These are phyloP conservation scores for Rhodamnia argentea DNA, from an alignment of 345 rosid species.

Conservation along the genomic window DNA sequence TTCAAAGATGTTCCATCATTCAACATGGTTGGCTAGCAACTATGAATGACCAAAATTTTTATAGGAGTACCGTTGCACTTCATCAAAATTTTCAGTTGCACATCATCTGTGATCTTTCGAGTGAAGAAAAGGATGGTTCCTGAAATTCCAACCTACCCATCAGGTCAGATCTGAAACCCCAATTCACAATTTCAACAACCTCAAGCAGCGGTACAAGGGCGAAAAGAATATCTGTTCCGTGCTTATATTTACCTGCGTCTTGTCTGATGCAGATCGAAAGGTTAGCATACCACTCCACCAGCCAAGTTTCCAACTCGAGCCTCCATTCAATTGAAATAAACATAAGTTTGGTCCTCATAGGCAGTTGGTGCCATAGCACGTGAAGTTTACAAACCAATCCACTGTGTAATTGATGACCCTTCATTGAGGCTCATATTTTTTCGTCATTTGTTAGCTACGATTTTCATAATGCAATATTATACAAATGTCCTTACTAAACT, in stretches of 20 bases:
- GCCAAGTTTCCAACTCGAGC: not conserved
- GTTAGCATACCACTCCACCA: not conserved
- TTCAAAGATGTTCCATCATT: not conserved
- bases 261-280: not conserved
- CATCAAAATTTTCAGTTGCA: not conserved
- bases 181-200: not conserved
- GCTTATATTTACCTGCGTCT: not conserved
- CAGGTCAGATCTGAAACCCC: not conserved
- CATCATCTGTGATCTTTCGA: not conserved
- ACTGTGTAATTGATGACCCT: not conserved
- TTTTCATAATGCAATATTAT: not conserved
- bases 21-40: not conserved
- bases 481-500: not conserved
- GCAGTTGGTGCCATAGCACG: not conserved
- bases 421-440: not conserved
- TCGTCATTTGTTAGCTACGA: not conserved
- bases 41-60: not conserved
- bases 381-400: not conserved
- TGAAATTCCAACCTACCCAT: not conserved
- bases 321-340: not conserved
- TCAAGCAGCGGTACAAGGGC: not conserved
- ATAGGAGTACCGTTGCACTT: not conserved
- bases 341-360: not conserved
- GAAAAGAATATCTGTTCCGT: not conserved
- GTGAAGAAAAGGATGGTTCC: not conserved